Conservation (phyloP, 441 rosid species). For the Gossypium lobatum region DNA sequence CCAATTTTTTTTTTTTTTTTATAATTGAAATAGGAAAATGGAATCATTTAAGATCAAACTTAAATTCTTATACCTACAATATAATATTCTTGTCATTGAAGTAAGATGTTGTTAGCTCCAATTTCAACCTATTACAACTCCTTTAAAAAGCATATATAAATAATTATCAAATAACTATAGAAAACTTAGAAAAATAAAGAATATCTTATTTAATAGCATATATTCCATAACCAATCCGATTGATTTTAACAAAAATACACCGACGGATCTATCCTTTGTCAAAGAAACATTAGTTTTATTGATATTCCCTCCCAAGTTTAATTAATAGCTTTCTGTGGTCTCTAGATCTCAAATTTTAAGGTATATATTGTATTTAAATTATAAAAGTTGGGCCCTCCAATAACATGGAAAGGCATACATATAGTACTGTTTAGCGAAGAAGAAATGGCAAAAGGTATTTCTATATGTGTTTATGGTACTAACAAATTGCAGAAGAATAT, state of each 20-base stretch:
- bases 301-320: background rate
- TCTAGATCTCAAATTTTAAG: background rate
- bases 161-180: background rate
- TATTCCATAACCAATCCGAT: background rate
- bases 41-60: too few species aligned
- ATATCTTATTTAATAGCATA: background rate
- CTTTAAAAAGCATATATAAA: background rate
- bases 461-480: background rate
- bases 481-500: conserved; percentile 7
- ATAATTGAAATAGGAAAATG: too few species aligned
- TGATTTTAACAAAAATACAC: background rate
- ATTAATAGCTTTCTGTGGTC: background rate
- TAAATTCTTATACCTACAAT: too few species aligned
- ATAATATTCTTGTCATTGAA: too few species aligned
- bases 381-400: conserved; percentile 6
- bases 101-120: background rate
- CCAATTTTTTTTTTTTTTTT: too few species aligned
- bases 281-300: background rate
- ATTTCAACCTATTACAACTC: background rate
- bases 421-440: background rate
- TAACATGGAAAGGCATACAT: background rate
- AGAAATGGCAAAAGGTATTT: conserved; percentile 1
- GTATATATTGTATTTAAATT: background rate
- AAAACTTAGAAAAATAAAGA: background rate
- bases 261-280: background rate